Conservation (phyloP, 345 rosid genomes). For the Microthlaspi erraticum region DNA sequence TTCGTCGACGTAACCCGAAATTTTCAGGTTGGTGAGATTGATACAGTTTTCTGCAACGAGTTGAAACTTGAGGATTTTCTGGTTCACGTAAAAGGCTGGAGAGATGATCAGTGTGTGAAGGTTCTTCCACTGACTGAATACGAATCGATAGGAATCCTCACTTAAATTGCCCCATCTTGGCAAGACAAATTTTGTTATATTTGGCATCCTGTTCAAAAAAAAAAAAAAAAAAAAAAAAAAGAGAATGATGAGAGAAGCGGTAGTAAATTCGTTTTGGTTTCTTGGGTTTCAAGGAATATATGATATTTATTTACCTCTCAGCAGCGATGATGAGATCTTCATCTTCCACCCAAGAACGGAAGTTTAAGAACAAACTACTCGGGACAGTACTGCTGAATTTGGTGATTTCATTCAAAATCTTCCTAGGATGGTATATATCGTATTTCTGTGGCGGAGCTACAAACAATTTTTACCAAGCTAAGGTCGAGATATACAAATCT, state of each 20-base stretch:
- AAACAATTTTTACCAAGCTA: too few species aligned
- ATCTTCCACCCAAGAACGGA: neutral
- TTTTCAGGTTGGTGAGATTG: neutral
- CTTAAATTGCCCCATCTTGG: neutral
- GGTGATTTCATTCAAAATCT: neutral
- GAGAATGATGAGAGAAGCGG: neutral
- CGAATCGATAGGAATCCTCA: neutral
- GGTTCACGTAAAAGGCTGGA: neutral
- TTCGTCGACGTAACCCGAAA: neutral
- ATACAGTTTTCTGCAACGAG: neutral
- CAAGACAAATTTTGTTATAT: neutral
- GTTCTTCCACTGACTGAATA: constrained; percentile 19
- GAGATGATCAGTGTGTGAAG: neutral
- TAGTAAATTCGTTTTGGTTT: neutral
- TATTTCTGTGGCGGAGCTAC: too few species aligned
- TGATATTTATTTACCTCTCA: constrained; percentile 3
- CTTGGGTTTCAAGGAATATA: neutral
- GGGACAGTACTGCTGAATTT: neutral
- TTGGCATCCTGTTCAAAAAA: neutral
- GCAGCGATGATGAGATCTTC: constrained; percentile 6
- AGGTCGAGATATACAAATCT: too few species aligned
- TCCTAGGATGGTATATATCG: too few species aligned
- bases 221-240: neutral
- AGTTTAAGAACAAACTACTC: neutral
- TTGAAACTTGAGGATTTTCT: neutral